Evolutionary conservation across 2,329 filamentous ascomycete genomes (phyloP), one percentile per base, ranked within the genome.

Genomic region (Colletotrichum caudatum): DNA sequence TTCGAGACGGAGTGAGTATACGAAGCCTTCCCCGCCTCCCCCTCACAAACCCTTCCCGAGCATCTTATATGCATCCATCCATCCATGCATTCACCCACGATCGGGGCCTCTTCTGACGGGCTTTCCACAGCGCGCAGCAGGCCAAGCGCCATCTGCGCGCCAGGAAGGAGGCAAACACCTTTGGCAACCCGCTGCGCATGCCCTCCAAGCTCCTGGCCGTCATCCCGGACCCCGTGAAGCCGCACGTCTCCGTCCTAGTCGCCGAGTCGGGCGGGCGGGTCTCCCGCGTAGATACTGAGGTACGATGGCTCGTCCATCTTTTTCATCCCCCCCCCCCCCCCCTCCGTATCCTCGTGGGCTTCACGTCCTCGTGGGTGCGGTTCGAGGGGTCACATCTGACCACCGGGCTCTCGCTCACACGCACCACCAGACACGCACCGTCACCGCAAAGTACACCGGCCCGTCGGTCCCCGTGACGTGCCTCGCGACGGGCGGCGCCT

Each of bases 251-350:
- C 8, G 84, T 98, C 50, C 94, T 94, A 80, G 86, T 97, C 44
- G 95, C 95, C 35, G 94, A 97, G 81, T 96, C 95, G 62, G 91
- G 92, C n/a, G 95, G 94, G 5, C 90, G 88, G 58, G 90, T 96
- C 48, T 91, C 93, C 64, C 89, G 89, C 74, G 84, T 98, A 56
- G 87, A 90, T 72, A 82, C 96, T 73, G 90, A 95, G 85, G 94
- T 96, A 86, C 74, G 81, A 72, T 35, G 20, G 4, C 35, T 44
- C n/a, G 20, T 20, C 2, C 20, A 26, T 14, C 3, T 12, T 8
- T 5, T 29, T 33, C 6, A 57, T 23, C 8, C 33, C 44, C 33
- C 62, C 33, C 20, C 33, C 20, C 29, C 37, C 14, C 26, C 54
- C 7, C 29, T 20, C 20, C 23, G 29, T 20, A 14, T 37, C 14